Percentiles rank a stretch among this genome's conserved stretches.
phyloP scores from a whole-genome alignment of 306 rosid species.

The Fragaria ananassa region DNA sequence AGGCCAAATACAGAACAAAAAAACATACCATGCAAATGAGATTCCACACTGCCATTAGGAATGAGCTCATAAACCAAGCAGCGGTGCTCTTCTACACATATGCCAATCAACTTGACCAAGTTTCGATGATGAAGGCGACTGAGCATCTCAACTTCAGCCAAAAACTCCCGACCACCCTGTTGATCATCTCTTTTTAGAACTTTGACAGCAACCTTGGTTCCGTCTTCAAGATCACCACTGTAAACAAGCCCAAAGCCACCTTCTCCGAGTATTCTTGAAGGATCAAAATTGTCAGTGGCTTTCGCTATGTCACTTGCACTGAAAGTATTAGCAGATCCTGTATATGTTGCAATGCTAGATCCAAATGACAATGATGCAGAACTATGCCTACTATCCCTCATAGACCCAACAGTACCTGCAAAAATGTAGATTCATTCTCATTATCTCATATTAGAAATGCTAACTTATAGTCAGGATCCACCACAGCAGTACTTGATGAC shows the following conservation, averaged over 20 bases:
- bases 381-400: slow-evolving; percentile 52
- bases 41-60: slow-evolving; percentile 96
- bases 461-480: neutral
- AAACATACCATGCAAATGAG: slow-evolving; percentile 82
- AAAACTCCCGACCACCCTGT: slow-evolving; percentile 93
- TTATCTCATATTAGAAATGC: slow-evolving; percentile 6
- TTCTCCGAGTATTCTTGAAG: slow-evolving; percentile 78
- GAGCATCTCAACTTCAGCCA: slow-evolving; percentile 98
- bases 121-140: slow-evolving; percentile 98
- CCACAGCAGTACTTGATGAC: neutral
- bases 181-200: slow-evolving; percentile 91
- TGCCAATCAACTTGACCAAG: slow-evolving; percentile 89
- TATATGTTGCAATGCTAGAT: slow-evolving; percentile 75
- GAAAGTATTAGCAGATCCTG: slow-evolving; percentile 88
- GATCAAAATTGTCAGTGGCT: slow-evolving; percentile 67
- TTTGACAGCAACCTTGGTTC: slow-evolving; percentile 80
- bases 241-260: slow-evolving; percentile 97
- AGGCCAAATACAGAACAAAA: slow-evolving; percentile 11
- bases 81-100: slow-evolving; percentile 76
- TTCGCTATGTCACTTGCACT: slow-evolving; percentile 65
- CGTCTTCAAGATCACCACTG: slow-evolving; percentile 74
- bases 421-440: slow-evolving; percentile 17
- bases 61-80: slow-evolving; percentile 90
- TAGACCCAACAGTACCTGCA: slow-evolving; percentile 63
- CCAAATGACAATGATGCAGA: slow-evolving; percentile 71